Conservation (phyloP, 176 grass and related monocot genomes). For the Hsuehochloa calcarea region DNA sequence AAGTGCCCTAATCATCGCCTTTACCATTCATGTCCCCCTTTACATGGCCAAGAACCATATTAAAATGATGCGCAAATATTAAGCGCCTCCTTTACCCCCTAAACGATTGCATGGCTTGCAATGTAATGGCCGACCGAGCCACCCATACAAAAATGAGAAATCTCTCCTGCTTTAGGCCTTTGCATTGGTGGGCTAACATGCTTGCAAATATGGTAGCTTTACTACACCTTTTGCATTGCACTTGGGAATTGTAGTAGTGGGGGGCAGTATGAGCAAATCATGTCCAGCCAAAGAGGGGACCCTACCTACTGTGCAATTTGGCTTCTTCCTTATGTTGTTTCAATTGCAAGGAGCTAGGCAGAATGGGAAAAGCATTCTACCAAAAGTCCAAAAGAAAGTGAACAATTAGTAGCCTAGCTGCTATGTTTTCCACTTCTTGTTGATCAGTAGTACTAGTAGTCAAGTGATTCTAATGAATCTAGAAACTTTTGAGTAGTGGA, state of each 20-base stretch:
- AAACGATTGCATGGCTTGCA: neutral
- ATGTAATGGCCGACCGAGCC: conserved; percentile 41
- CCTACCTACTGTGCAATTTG: conserved; percentile 6
- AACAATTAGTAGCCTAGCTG: neutral
- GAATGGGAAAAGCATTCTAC: neutral
- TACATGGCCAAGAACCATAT: conserved; percentile 5
- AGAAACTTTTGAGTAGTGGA: neutral
- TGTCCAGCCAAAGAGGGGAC: neutral
- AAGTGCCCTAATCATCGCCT: conserved; percentile 16
- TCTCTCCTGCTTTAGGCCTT: conserved; percentile 17
- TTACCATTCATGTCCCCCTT: conserved; percentile 38
- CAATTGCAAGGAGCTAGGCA: neutral
- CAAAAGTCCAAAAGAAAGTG: neutral
- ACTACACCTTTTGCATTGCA: conserved; percentile 17
- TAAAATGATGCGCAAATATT: neutral
- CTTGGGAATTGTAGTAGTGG: neutral
- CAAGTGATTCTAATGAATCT: neutral
- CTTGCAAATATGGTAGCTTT: conserved; percentile 20
- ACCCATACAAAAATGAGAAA: conserved; percentile 28
- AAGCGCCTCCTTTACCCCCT: conserved; percentile 1
- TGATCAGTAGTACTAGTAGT: neutral
- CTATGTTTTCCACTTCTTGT: neutral
- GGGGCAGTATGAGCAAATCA: conserved; percentile 13
- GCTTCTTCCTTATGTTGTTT: conserved; percentile 11
- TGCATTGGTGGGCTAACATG: conserved; percentile 46